Evolutionary conservation across 2,329 filamentous ascomycete genomes (phyloP).

Genomic region (Verticillium alfalfae): DNA sequence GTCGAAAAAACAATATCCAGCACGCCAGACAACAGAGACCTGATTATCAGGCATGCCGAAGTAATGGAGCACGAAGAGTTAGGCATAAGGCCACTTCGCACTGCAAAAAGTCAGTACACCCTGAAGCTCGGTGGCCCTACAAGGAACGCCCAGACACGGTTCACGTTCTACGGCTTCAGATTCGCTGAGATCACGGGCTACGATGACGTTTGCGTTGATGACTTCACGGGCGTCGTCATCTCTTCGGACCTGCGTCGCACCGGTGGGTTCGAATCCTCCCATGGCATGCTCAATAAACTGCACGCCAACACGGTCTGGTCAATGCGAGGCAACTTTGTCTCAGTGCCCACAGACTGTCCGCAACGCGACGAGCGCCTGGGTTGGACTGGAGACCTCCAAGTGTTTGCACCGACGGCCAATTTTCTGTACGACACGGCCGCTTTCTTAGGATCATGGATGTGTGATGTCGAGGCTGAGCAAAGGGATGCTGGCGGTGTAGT

Average conservation of each 20-base stretch:
- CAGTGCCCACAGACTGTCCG: neutral
- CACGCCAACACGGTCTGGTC: neutral
- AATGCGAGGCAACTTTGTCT: neutral
- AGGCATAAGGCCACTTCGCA: conserved; percentile 31
- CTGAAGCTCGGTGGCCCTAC: conserved; percentile 21
- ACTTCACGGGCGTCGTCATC: neutral
- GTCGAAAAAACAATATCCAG: conserved; percentile 18
- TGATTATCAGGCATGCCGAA: conserved; percentile 48
- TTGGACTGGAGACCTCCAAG: neutral
- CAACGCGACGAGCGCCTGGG: neutral
- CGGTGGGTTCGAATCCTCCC: neutral
- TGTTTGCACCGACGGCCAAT: neutral
- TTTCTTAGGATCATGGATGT: neutral
- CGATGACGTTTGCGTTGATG: conserved; percentile 25
- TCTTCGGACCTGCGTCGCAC: neutral
- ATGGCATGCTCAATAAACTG: neutral
- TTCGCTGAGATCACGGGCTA: conserved; percentile 25
- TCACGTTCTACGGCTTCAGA: conserved; percentile 50
- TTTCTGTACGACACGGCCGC: neutral
- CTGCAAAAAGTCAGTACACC: conserved; percentile 33
- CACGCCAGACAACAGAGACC: conserved; percentile 19
- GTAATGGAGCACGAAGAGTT: conserved; percentile 46
- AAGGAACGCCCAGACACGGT: conserved; percentile 33
- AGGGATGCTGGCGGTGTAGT: conserved; percentile 24
- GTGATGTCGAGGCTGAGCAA: conserved; percentile 10